Percentiles rank a stretch among this genome's conserved stretches.
Evolutionary conservation across 805 yeast genomes (phyloP).

Genomic region (Pichia deserticola): DNA sequence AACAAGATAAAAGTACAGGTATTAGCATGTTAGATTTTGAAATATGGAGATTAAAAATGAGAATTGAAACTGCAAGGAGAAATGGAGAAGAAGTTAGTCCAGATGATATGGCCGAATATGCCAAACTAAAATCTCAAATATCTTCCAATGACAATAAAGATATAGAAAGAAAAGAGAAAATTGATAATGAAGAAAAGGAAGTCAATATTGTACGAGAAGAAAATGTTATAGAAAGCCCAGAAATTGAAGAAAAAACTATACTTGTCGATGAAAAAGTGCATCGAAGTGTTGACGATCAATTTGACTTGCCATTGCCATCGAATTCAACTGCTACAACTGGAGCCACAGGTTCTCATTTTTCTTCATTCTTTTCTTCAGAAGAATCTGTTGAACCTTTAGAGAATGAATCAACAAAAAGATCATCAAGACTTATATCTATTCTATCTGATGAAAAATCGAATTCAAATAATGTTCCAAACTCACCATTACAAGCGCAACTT

Average conservation of each 20-base stretch:
- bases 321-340: constrained; percentile 8
- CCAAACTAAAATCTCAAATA: constrained; percentile 32
- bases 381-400: constrained; percentile 9
- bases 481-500: background rate
- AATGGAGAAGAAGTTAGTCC: constrained; percentile 34
- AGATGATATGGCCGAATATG: constrained; percentile 7
- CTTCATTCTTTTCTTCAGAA: constrained; percentile 28
- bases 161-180: background rate
- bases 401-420: background rate
- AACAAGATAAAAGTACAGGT: constrained; percentile 34
- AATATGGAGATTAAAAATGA: constrained; percentile 50
- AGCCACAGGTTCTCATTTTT: constrained; percentile 10
- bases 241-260: background rate
- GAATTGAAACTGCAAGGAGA: constrained; percentile 39
- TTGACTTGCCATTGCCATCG: constrained; percentile 4
- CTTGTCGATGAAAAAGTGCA: background rate
- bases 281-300: constrained; percentile 10
- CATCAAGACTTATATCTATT: constrained; percentile 16
- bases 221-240: background rate
- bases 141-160: background rate
- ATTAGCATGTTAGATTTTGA: constrained; percentile 52
- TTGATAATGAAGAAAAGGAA: background rate
- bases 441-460: background rate
- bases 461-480: background rate
- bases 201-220: background rate